Evolutionary conservation across 2,329 filamentous ascomycete genomes (phyloP).

Genomic region (Calonectria pseudoreteaudii): DNA sequence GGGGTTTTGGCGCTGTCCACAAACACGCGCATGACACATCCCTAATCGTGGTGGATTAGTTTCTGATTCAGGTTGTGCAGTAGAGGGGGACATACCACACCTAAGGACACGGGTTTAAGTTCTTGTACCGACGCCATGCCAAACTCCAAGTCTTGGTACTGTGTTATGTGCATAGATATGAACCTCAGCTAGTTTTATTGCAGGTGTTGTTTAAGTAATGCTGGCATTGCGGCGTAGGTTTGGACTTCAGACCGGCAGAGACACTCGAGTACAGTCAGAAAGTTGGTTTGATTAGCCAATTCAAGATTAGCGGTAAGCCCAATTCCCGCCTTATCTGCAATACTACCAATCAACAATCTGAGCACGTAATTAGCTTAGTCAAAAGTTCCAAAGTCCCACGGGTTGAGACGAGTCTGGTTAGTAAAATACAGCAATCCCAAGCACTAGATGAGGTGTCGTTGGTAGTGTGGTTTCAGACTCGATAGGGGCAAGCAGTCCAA

Average conservation of each 20-base stretch:
- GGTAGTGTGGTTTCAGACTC: too few species aligned
- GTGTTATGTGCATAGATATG: background rate
- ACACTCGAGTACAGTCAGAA: background rate
- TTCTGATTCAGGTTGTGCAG: background rate
- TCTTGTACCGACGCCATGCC: background rate
- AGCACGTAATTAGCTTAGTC: background rate
- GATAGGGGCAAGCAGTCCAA: too few species aligned
- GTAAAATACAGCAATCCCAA: too few species aligned
- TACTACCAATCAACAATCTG: background rate
- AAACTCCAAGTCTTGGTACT: background rate
- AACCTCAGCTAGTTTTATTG: background rate
- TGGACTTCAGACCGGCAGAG: background rate
- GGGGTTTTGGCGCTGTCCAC: background rate
- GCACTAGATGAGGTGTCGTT: too few species aligned
- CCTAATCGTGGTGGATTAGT: background rate
- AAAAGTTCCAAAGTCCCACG: background rate
- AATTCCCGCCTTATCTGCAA: background rate
- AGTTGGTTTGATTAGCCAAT: background rate
- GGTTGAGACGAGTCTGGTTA: background rate
- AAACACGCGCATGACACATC: background rate
- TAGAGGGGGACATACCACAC: background rate
- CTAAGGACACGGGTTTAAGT: background rate
- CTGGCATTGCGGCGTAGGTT: background rate
- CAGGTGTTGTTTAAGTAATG: background rate
- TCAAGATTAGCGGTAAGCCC: background rate